Evolutionary conservation across 2,329 filamentous ascomycete genomes (phyloP).

Genomic region (Tolypocladium album): DNA sequence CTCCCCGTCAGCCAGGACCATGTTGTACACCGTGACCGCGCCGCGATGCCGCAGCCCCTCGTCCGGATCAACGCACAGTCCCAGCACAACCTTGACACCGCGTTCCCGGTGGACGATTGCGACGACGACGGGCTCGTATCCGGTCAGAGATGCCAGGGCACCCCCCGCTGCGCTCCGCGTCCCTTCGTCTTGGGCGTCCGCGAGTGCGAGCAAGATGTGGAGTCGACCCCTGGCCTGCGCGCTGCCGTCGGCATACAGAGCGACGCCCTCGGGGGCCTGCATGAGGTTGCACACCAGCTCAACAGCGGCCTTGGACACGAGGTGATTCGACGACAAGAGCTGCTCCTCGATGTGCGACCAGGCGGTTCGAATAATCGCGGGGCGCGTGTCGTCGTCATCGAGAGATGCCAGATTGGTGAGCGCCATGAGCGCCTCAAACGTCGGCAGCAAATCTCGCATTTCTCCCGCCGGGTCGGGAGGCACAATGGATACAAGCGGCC

Average conservation of each 20-base stretch:
- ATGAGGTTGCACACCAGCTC: constrained; percentile 90
- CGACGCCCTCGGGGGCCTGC: constrained; percentile 53
- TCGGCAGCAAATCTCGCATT: constrained; percentile 69
- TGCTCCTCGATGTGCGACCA: constrained; percentile 76
- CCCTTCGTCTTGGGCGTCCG: constrained; percentile 71
- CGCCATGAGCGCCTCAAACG: constrained; percentile 84
- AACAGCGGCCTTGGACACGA: constrained; percentile 72
- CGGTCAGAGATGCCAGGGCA: constrained; percentile 73
- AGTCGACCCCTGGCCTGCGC: constrained; percentile 62
- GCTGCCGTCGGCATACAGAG: constrained; percentile 57
- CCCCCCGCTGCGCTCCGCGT: constrained; percentile 81
- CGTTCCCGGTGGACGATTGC: constrained; percentile 60
- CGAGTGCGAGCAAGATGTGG: constrained; percentile 76
- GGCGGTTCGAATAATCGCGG: constrained; percentile 59
- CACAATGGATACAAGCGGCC: constrained; percentile 69
- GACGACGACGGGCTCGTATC: constrained; percentile 63
- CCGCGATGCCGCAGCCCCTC: constrained; percentile 63
- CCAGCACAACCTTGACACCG: constrained; percentile 69
- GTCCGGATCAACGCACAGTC: constrained; percentile 62
- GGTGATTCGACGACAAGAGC: constrained; percentile 62
- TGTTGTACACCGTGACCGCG: constrained; percentile 62
- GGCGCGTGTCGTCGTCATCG: constrained; percentile 54
- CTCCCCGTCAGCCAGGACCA: constrained; percentile 57
- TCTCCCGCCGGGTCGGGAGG: constrained; percentile 50
- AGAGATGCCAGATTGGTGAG: constrained; percentile 87